Evolutionary conservation across 129 eudicot species (phyloP), one percentile per base, ranked within the genome.

Genomic region (Flaveria ramosissima): DNA sequence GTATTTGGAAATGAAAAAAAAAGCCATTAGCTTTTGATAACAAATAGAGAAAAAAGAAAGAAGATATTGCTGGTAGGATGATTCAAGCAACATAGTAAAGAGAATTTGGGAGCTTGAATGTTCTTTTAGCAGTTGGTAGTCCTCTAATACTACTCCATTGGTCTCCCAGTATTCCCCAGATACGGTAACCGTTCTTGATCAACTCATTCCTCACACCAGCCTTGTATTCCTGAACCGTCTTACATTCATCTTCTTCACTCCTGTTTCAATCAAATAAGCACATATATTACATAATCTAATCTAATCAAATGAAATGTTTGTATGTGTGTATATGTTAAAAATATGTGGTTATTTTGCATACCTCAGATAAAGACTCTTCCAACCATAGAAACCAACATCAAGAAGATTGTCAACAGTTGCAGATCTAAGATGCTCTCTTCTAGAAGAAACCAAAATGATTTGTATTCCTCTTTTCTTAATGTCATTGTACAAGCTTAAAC

Each of bases 31-130:
- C 62, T 51, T 72, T 32, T 10, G 32, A 9, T 17, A 9, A 32
- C 52, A 55, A 52, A 26, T 36, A 46, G 56, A 51, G 3, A 55
- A 55, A 36, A 13, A 3, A 7, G 43, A 39, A 46, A 16, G 26
- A 14, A 56, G 42, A 56, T 7, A 23, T 52, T 45, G 50, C 13
- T 45, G 50, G 50, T 45, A 45, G 13, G 50, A 45, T 45, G 50
- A 45, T 45, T 88, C 67, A 90, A 62, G 84, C 84, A 80, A 77
- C 84, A 70, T 81, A 84, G 76, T 87, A 87, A 50, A 90, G 71
- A 45, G 96, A 84, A 84, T 88, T 88, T 26, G 96, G 90, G 66
- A 90, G 92, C 84, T 90, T 90, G 78, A 88, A 90, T 27, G 86
- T 65, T 53, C 92, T 86, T 77, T 68, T 77, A 7, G 86, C 79